Base-by-base conservation (phyloP, 495 filamentous ascomycete genomes). In the Penicillium dipodomyicola region DNA sequence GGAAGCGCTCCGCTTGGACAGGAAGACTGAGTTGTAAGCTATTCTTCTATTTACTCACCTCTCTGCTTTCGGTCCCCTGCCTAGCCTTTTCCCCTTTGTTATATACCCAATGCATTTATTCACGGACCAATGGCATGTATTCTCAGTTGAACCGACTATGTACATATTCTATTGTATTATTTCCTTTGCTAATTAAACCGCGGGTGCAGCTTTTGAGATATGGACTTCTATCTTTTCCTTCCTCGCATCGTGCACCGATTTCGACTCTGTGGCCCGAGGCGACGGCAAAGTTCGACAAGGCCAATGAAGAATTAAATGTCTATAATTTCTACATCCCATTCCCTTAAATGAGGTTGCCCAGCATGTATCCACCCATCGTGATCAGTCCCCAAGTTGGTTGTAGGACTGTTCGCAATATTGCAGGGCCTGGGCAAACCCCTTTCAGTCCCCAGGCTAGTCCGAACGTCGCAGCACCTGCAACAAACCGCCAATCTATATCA, bases 401-500 rank as follows among this genome's bases (percentile, higher is more conserved):
- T 10, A 77, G 49, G 7, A 79, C 63, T 5, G 74, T 53, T 20
- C 78, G 73, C 61, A 84, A 56, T 10, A 82, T 64, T 2, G 75
- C 82, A 8, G 83, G 79, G 0, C 83, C 83, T 0, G 83, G 83
- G 57, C 83, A 86, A 2, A 81, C 73, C 1, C 82, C 83, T 29
- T 64, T 65, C 49, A 83, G 57, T 5, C 83, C 83, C 82, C 82
- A 86, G 0, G 73, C 79, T 15, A 84, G 45, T 0, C 83, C 83
- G 62, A 85, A 86, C 1, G 72, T 65, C 23, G 65, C 69, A 11
- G 78, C 72, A 19, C 83, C 83, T 2, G 67, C 60, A 5, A 84
- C 60, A 52, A 86, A 80, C n/a, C 70, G 75, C 72, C 74, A 77
- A 52, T 84, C 77, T 14, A 81, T 76, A 52, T 82, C 81, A n/a